Evolutionary conservation across 768 basidiomycete species (phyloP).

Genomic region (Dioszegia hungarica): DNA sequence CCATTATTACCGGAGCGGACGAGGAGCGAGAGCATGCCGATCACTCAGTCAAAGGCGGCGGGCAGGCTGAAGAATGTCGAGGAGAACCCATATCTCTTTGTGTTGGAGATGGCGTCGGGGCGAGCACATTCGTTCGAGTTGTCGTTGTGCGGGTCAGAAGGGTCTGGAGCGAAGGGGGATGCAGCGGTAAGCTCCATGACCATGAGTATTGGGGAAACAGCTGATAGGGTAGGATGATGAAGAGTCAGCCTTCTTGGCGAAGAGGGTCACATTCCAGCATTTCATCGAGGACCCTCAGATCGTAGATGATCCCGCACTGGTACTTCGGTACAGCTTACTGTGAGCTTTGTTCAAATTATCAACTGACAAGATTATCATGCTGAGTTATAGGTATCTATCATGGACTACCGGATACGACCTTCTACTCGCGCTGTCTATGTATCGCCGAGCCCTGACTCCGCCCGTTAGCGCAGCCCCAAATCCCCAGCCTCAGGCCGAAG

Average conservation of each 20-base stretch:
- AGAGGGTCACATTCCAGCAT: conserved; percentile 60
- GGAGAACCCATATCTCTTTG: conserved; percentile 61
- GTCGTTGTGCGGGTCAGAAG: conserved; percentile 56
- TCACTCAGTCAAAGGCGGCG: not conserved
- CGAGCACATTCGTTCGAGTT: conserved; percentile 62
- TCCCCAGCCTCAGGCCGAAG: not conserved
- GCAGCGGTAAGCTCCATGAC: conserved; percentile 8
- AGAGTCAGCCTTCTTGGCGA: conserved; percentile 56
- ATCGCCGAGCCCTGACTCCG: conserved; percentile 55
- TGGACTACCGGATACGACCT: conserved; percentile 68
- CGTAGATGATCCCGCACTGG: conserved; percentile 61
- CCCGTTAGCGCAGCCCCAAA: conserved; percentile 2
- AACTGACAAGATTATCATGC: not conserved
- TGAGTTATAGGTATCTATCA: conserved; percentile 63
- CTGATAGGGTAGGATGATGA: conserved; percentile 55
- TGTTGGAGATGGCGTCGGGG: conserved; percentile 55
- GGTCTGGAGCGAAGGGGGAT: conserved; percentile 17
- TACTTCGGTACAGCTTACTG: conserved; percentile 70
- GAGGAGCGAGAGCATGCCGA: conserved; percentile 12
- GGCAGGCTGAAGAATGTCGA: conserved; percentile 57
- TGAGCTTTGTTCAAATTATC: conserved; percentile 49
- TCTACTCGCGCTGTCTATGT: conserved; percentile 66
- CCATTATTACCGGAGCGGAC: conserved; percentile 2
- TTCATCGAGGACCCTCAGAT: conserved; percentile 65
- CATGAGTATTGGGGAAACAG: too few relatives aligned